Conservation (phyloP, 306 rosid species). For the Quillaja saponaria region DNA sequence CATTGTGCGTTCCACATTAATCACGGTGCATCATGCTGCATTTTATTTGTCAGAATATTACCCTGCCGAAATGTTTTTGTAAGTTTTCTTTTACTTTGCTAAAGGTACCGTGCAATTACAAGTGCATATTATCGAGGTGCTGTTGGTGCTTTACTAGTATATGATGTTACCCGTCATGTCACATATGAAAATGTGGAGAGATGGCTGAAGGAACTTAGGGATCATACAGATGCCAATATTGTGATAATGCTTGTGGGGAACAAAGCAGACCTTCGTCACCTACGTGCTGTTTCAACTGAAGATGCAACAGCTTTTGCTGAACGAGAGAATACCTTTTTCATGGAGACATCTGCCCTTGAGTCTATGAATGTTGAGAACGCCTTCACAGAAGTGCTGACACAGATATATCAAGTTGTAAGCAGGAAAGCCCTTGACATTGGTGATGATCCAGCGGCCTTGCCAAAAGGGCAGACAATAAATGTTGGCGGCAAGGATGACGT, state of each 20-base stretch:
- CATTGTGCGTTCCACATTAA: constrained; percentile 1
- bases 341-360: constrained; percentile 86
- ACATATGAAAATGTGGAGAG: constrained; percentile 80
- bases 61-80: constrained; percentile 13
- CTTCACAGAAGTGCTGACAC: constrained; percentile 70
- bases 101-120: constrained; percentile 81
- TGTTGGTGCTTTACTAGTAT: constrained; percentile 83
- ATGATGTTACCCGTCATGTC: constrained; percentile 77
- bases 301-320: constrained; percentile 63
- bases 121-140: constrained; percentile 83
- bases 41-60: constrained; percentile 2
- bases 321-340: constrained; percentile 62
- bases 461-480: constrained; percentile 66
- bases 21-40: background rate
- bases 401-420: constrained; percentile 61
- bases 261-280: constrained; percentile 77
- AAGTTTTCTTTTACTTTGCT: constrained; percentile 15
- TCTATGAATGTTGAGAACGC: constrained; percentile 71
- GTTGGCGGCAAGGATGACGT: constrained; percentile 69
- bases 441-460: constrained; percentile 76
- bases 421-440: constrained; percentile 72
- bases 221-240: constrained; percentile 78
- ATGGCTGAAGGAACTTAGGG: constrained; percentile 89
- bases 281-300: constrained; percentile 65
- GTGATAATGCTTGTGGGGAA: constrained; percentile 80